These are phyloP conservation scores for Neonectria punicea DNA, from an alignment of 2,329 filamentous ascomycete genomes.

Conservation along the genomic window DNA sequence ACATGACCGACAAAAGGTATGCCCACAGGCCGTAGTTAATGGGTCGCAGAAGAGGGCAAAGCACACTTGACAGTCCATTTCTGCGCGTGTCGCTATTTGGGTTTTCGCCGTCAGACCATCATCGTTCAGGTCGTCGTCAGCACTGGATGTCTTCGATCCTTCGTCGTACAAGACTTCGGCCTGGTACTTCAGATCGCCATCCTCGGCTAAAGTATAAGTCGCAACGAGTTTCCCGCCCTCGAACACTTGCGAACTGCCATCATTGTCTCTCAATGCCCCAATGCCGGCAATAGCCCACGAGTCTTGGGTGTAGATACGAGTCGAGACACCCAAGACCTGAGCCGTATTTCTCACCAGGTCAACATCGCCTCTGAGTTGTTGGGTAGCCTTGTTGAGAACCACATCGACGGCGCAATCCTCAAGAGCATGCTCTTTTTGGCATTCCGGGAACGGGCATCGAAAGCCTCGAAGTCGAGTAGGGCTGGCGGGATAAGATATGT, in stretches of 20 bases:
- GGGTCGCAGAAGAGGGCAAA: conserved; percentile 85
- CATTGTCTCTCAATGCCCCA: conserved; percentile 51
- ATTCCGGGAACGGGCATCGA: conserved; percentile 75
- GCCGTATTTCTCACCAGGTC: conserved; percentile 50
- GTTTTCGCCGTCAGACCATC: conserved; percentile 60
- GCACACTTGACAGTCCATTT: conserved; percentile 90
- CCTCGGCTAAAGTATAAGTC: conserved; percentile 72
- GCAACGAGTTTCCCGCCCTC: conserved; percentile 70
- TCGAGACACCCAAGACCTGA: conserved; percentile 43
- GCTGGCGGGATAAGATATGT: conserved; percentile 81
- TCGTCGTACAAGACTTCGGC: conserved; percentile 64
- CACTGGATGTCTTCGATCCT: conserved; percentile 36
- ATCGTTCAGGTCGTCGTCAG: conserved; percentile 41
- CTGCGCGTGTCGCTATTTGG: conserved; percentile 70
- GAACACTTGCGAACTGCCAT: conserved; percentile 50
- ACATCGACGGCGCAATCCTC: conserved; percentile 84
- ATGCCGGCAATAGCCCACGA: conserved; percentile 55
- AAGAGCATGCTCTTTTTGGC: conserved; percentile 76
- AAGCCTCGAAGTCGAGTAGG: conserved; percentile 76
- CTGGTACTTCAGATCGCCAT: conserved; percentile 67
- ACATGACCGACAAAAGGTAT: conserved; percentile 88
- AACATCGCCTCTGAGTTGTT: conserved; percentile 67
- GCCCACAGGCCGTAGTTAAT: conserved; percentile 85
- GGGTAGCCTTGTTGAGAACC: conserved; percentile 76
- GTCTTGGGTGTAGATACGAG: conserved; percentile 51